Evolutionary conservation across 2,329 filamentous ascomycete genomes (phyloP).

Genomic region (Diaporthe destruens): DNA sequence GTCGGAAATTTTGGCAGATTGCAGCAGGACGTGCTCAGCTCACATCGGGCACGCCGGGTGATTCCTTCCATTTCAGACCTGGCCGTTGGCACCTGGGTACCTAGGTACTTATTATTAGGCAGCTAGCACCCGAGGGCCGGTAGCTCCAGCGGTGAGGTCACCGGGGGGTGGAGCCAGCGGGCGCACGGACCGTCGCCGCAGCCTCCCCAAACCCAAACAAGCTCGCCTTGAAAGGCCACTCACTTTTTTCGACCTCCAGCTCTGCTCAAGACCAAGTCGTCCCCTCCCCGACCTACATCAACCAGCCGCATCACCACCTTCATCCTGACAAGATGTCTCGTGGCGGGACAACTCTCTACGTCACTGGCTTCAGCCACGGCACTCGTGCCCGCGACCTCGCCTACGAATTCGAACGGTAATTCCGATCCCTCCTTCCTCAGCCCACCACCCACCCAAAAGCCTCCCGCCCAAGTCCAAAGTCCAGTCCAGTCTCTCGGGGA

Average conservation of each 20-base stretch:
- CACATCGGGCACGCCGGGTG: constrained; percentile 17
- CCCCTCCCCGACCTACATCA: constrained; percentile 31
- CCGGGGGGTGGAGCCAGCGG: constrained; percentile 1
- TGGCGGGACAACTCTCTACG: constrained; percentile 93
- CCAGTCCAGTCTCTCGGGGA: constrained; percentile 34
- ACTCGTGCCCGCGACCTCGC: constrained; percentile 98
- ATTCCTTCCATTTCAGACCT: background rate
- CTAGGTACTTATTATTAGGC: background rate
- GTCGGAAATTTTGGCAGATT: background rate
- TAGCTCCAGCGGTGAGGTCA: constrained; percentile 32
- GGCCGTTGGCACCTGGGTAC: background rate
- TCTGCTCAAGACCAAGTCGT: constrained; percentile 13
- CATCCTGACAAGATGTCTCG: constrained; percentile 79
- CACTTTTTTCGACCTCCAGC: constrained; percentile 32
- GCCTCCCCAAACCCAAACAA: constrained; percentile 23
- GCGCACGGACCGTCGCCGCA: constrained; percentile 22
- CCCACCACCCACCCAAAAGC: constrained; percentile 43
- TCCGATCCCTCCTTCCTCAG: constrained; percentile 62
- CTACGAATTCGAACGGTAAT: constrained; percentile 99
- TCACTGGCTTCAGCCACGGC: constrained; percentile 98
- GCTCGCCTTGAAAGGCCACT: constrained; percentile 28
- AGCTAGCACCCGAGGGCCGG: constrained; percentile 13
- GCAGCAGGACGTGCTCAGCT: background rate
- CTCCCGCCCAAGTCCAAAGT: constrained; percentile 28
- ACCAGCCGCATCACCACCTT: constrained; percentile 37